Base-by-base conservation (phyloP, 139 green algal species). In the Micractinium conductrix region DNA sequence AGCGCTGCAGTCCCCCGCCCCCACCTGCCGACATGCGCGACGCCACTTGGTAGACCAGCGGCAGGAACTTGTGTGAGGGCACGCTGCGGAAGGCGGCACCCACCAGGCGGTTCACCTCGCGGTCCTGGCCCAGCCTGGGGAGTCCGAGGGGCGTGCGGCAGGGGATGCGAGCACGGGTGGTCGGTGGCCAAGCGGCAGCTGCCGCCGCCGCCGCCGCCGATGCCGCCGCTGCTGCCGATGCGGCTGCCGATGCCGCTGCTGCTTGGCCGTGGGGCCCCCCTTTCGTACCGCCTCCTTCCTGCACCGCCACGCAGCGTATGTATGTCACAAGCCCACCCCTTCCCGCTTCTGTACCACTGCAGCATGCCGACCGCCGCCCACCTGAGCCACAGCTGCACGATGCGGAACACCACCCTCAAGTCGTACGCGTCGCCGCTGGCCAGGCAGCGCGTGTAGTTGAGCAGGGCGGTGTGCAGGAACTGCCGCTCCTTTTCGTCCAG, bases 31-130 rank as follows among this genome's bases (percentile, higher is more conserved):
- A 68, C 68, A 96, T 75, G 35, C 93, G 85, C 1, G 93, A 94
- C 12, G 89, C 94, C 30, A 98, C 91, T 88, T 99, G 96, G 89
- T 98, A 98, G 37, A 95, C 88, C 19, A 99, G 91, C 2, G 93
- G 93, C 63, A 99, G 87, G 86, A 98, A 96, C 88, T 99, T 99
- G 89, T 92, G 80, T 43, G 92, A 93, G 16, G 96, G 94, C 16
- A 94, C 88, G 60, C 88, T n/a, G 17, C 69, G n/a, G 21, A 96
- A 84, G 28, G 78, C 81, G 1, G 40, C 30, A 8, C 65, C 78
- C 63, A 96, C 68, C 70, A 76, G 65, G 4, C 42, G 37, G 53
- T 91, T 93, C 55, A 93, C 85, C 24, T 71, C 45, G 8, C 24
- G 10, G 40, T 92, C 69, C 2, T 43, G 40, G 10, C 72, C 75